These are phyloP conservation scores for Alternaria incomplexa DNA, from an alignment of 2,329 filamentous ascomycete species.

Conservation along the genomic window DNA sequence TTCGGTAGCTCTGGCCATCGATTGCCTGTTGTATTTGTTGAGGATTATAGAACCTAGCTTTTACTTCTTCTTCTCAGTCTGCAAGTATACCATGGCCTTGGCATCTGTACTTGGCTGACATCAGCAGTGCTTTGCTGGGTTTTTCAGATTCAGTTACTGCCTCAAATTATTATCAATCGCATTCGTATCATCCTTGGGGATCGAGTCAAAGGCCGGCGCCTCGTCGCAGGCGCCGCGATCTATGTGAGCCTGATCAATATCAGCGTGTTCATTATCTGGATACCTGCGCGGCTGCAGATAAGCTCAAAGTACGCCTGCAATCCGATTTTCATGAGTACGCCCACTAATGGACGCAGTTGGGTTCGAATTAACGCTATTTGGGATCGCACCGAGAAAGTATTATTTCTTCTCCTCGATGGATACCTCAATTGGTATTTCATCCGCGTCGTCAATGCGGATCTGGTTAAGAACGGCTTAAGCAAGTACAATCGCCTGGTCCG, in stretches of 20 bases:
- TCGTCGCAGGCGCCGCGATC: conserved; percentile 22
- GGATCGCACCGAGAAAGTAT: conserved; percentile 35
- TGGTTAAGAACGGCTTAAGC: conserved; percentile 32
- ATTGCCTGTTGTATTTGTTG: conserved; percentile 43
- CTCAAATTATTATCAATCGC: conserved; percentile 41
- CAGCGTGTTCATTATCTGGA: conserved; percentile 38
- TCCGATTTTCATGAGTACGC: neutral
- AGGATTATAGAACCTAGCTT: conserved; percentile 42
- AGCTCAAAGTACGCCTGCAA: conserved; percentile 13
- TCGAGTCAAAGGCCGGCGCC: conserved; percentile 13
- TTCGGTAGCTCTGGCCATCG: conserved; percentile 50
- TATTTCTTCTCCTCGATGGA: conserved; percentile 31
- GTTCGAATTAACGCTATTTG: conserved; percentile 33
- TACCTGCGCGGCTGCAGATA: conserved; percentile 35
- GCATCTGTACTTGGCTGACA: conserved; percentile 3
- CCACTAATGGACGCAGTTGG: conserved; percentile 10
- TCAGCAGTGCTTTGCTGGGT: conserved; percentile 28
- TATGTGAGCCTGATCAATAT: conserved; percentile 36
- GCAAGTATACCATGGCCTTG: conserved; percentile 14
- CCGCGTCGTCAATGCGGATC: conserved; percentile 27
- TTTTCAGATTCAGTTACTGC: conserved; percentile 37
- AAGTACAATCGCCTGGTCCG: conserved; percentile 35
- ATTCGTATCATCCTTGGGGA: conserved; percentile 33
- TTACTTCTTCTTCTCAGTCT: conserved; percentile 37
- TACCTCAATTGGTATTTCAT: conserved; percentile 38